These are phyloP conservation scores for Hymenoscyphus occultus DNA, from an alignment of 2,329 filamentous ascomycete species.

Conservation along the genomic window DNA sequence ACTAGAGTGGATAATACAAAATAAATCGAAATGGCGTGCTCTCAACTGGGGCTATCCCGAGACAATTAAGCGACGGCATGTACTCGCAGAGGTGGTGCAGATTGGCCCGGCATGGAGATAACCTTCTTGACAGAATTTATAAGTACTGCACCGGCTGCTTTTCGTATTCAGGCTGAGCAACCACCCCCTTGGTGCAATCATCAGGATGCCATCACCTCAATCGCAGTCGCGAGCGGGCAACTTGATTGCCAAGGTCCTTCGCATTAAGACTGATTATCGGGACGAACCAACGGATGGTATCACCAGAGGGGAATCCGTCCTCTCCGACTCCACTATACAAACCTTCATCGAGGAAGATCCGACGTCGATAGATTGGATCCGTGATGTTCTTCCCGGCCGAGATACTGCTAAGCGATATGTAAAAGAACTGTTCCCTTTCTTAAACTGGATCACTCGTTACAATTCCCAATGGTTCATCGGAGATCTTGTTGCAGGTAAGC, in stretches of 20 bases:
- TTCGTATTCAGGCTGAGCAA: slow-evolving; percentile 3
- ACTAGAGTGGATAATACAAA: background rate
- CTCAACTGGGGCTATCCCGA: background rate
- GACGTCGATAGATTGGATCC: slow-evolving; percentile 69
- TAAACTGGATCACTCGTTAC: slow-evolving; percentile 85
- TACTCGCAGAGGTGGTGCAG: background rate
- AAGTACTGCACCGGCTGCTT: background rate
- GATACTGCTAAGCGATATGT: slow-evolving; percentile 58
- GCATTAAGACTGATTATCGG: slow-evolving; percentile 74
- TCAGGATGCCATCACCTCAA: background rate
- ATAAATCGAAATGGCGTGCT: background rate
- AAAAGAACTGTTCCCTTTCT: slow-evolving; percentile 77
- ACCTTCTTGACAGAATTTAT: background rate
- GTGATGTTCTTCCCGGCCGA: slow-evolving; percentile 56
- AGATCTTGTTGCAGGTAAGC: slow-evolving; percentile 80
- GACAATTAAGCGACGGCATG: background rate
- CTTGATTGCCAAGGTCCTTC: slow-evolving; percentile 71
- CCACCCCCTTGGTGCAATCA: background rate
- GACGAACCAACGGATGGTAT: slow-evolving; percentile 58
- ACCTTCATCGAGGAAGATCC: slow-evolving; percentile 83
- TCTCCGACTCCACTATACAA: slow-evolving; percentile 70
- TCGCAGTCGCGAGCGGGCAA: slow-evolving; percentile 53
- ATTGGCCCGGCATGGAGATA: background rate
- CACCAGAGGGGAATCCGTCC: slow-evolving; percentile 74
- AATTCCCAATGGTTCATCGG: slow-evolving; percentile 86